Percentiles rank a stretch among this genome's conserved stretches.
phyloP scores from a whole-genome alignment of 306 rosid genomes.

The Glycyrrhiza uralensis region DNA sequence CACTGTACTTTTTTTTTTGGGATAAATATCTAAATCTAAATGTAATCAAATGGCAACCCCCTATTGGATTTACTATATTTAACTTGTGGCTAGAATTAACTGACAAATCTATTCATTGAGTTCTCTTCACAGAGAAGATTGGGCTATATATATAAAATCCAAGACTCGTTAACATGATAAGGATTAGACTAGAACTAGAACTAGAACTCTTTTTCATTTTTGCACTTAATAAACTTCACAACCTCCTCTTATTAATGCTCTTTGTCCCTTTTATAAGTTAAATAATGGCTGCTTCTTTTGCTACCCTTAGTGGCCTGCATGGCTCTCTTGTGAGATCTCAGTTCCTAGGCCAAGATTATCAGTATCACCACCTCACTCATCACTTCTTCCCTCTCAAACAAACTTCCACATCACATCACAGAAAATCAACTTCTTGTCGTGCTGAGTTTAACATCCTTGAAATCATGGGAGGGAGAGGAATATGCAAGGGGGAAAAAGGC shows the following conservation, averaged over 20 bases:
- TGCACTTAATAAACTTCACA: neutral
- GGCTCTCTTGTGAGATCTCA: slow-evolving; percentile 47
- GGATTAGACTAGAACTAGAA: neutral
- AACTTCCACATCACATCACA: slow-evolving; percentile 27
- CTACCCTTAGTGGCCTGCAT: slow-evolving; percentile 41
- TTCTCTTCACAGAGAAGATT: neutral
- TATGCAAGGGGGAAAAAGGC: slow-evolving; percentile 79
- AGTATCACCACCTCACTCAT: neutral
- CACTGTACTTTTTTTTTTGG: neutral
- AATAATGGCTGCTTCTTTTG: slow-evolving; percentile 62
- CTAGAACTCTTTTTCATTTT: neutral
- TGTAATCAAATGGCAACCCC: slow-evolving; percentile 13
- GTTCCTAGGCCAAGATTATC: slow-evolving; percentile 51
- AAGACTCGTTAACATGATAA: neutral
- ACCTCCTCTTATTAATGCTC: neutral
- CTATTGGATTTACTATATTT: neutral
- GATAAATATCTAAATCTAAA: too few species aligned
- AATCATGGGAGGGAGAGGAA: slow-evolving; percentile 88
- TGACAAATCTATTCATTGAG: neutral
- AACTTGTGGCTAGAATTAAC: slow-evolving; percentile 27
- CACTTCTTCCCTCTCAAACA: slow-evolving; percentile 28
- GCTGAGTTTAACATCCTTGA: slow-evolving; percentile 67
- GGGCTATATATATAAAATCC: neutral
- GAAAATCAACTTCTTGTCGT: slow-evolving; percentile 4
- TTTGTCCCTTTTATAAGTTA: neutral